Conservation (phyloP, 1,284 basidiomycete species). For the Rhodotorula sp. region DNA sequence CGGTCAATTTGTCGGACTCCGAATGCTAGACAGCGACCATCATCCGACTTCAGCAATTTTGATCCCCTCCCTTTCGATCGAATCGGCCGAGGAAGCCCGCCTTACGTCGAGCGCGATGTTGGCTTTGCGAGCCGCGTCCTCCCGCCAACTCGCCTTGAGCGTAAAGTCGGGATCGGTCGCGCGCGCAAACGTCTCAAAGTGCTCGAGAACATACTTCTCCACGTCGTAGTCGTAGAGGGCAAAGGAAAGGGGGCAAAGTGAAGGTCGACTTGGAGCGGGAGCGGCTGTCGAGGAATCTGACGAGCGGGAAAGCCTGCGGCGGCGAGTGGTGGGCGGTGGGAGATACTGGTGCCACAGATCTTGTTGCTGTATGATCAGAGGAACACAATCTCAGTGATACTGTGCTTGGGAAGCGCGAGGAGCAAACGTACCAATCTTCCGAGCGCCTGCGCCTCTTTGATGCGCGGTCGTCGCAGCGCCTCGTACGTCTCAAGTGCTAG, state of each 20-base stretch:
- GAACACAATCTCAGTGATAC: too few species aligned
- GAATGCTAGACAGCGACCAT: not conserved
- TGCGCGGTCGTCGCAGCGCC: constrained; percentile 12
- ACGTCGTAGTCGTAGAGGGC: not conserved
- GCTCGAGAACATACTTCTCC: not conserved
- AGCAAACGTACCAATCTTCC: constrained; percentile 14
- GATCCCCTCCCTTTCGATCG: not conserved
- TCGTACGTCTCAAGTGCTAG: constrained; percentile 17
- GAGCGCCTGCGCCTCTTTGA: constrained; percentile 6
- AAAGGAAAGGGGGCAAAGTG: not conserved
- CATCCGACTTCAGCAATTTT: not conserved
- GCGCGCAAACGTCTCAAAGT: too few species aligned
- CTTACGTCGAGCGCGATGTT: not conserved
- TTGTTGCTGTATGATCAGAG: constrained; percentile 19
- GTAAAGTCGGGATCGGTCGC: not conserved
- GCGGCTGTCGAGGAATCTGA: not conserved
- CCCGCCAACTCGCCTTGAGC: too few species aligned
- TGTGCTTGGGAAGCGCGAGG: too few species aligned
- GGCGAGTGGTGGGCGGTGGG: not conserved
- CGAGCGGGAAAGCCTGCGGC: not conserved
- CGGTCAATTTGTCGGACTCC: not conserved
- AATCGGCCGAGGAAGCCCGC: not conserved
- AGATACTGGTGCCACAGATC: constrained; percentile 12
- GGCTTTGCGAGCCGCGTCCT: not conserved
- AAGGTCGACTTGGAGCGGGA: not conserved